Evolutionary conservation across 345 rosid genomes (phyloP), one percentile per base, ranked within the genome.

Genomic region (Brassica cretica): DNA sequence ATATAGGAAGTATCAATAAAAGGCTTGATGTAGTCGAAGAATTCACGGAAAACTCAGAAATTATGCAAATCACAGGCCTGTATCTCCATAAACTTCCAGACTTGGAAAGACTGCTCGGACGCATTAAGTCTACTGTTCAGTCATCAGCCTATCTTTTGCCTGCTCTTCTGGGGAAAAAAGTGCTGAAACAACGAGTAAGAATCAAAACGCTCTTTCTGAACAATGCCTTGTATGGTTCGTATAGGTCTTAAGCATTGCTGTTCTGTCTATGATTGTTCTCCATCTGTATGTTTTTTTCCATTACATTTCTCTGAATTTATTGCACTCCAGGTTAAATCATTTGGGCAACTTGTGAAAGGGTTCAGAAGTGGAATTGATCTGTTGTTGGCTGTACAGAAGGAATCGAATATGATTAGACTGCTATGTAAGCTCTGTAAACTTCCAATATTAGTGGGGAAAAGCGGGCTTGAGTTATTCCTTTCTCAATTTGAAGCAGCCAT

Each of bases 401-500:
- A 87, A 82, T 77, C 66, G 61, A 81, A 84, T 41, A 71, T 92
- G 64, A 80, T 73, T 55, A 68, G 77, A 18, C 81, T 39, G 15
- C 71, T 91, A 49, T 79, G 77, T 71, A 94, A 86, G 80, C 82
- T 68, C 77, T 87, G 87, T 79, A 85, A 82, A 80, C 80, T 86
- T 78, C 93, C 98, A 11, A 64, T 76, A 74, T 61, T 92, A 64
- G 79, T 70, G 72, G 95, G 91, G 25, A 77, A 82, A 74, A 30
- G 70, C 49, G 95, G 97, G 73, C 83, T 92, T 53, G 85, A 87
- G 68, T 76, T 84, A 81, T 88, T 85, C 75, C 95, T 92, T 18
- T 24, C 84, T 78, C 97, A 92, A 75, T 87, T 94, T 37, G 97
- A 92, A 88, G 98, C 97, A 63, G 98, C 98, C 25, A 73, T 92